Evolutionary conservation across 805 yeast species (phyloP), one percentile per base, ranked within the genome.

Genomic region (Teunomyces tritomae): DNA sequence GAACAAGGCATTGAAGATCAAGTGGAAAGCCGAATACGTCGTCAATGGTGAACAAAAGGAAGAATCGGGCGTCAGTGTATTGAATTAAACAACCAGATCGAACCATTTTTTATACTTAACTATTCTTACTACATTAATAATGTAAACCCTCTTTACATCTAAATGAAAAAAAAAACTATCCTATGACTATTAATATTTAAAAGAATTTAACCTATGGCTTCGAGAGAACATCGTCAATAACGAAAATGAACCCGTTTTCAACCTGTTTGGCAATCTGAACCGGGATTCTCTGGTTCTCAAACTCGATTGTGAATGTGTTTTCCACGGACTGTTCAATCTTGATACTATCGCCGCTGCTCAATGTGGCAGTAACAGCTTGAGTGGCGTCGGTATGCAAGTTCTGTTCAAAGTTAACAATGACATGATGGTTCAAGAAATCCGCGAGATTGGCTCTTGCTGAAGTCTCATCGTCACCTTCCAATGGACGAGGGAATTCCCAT

Each of bases 401-500:
- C 5, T 55, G 50, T 29, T 57, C 58, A 34, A 64, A 60, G 40
- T 61, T 53, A 17, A 46, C 26, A 7, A 83, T 78, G 27, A 86
- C 67, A 62, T 89, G 96, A 34, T 84, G 77, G 49, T 77, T 71
- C 27, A 88, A 74, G 56, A 86, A 89, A 49, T 70, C 69, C 46
- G 74, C 63, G 30, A 85, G 64, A 62, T 89, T 89, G 11, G 68
- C 57, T 16, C 68, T 61, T 4, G 82, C 75, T 0, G 76, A 67
- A 28, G 68, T 63, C 47, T 84, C 89, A 17, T 73, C 70, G 32
- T 74, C 58, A 17, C 59, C 57, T 5, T 68, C 72, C 17, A 71
- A 69, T 4, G 70, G 57, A 6, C 59, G 62, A 0, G 96, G 96
- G 63, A 85, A 89, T 59, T 85, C 84, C 96, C 96, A 89, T 16